A percentile compares a stretch with the other conserved stretches of the same genome.
Evolutionary conservation across 495 filamentous ascomycete genomes (phyloP).

Genomic region (Viridothelium virens): DNA sequence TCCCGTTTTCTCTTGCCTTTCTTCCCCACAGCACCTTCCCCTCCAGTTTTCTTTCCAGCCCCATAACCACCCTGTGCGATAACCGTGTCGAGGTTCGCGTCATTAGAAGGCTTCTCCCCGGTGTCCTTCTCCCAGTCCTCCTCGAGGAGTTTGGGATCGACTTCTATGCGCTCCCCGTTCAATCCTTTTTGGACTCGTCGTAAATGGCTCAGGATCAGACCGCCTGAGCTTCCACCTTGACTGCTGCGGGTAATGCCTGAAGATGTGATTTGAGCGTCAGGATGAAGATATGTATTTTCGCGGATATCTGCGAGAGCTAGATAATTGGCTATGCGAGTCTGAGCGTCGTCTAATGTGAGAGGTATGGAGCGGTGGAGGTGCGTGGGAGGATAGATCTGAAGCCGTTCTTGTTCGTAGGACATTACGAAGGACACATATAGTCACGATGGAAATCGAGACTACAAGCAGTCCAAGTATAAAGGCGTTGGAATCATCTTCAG

Average conservation of each 20-base stretch:
- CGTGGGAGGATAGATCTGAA: conserved; percentile 38
- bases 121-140: conserved; percentile 13
- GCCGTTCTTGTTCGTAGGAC: conserved; percentile 8
- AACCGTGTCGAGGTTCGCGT: conserved; percentile 17
- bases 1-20: conserved; percentile 37
- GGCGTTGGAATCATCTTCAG: background rate
- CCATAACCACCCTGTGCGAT: conserved; percentile 11
- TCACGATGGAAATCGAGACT: background rate
- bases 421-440: conserved; percentile 1
- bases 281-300: conserved; percentile 52
- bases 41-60: background rate
- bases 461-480: background rate
- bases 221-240: conserved; percentile 43
- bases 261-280: conserved; percentile 55
- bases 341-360: conserved; percentile 47
- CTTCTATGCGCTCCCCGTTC: conserved; percentile 48
- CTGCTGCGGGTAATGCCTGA: conserved; percentile 47
- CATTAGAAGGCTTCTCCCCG: conserved; percentile 14
- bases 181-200: conserved; percentile 59
- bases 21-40: conserved; percentile 23
- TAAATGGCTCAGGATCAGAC: conserved; percentile 57
- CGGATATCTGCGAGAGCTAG: conserved; percentile 45
- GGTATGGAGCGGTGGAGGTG: conserved; percentile 37
- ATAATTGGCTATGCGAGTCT: conserved; percentile 51
- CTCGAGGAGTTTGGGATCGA: conserved; percentile 33